Evolutionary conservation across 805 yeast species (phyloP).

Genomic region (Wickerhamiella azyma): DNA sequence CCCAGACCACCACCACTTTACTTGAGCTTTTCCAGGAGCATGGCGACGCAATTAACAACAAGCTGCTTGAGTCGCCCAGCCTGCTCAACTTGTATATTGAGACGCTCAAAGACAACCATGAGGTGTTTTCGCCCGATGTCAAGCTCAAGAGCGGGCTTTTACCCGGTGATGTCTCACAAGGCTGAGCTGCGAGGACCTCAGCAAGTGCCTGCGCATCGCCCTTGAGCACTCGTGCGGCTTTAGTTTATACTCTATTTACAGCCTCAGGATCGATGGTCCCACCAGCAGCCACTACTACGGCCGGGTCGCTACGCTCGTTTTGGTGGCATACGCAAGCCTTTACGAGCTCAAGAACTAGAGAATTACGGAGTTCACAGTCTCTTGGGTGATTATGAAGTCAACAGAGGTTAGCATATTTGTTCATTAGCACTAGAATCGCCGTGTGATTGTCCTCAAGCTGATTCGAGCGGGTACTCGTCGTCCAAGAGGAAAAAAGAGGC

Average conservation of each 20-base stretch:
- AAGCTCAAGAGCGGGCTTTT: slow-evolving; percentile 48
- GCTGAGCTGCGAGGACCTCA: slow-evolving; percentile 67
- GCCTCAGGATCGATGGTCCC: too few relatives aligned
- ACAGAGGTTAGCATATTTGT: too few relatives aligned
- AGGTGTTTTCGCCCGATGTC: background rate
- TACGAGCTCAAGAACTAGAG: too few relatives aligned
- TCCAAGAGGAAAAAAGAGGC: too few relatives aligned
- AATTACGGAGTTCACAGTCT: too few relatives aligned
- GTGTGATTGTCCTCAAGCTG: too few relatives aligned
- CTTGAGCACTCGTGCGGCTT: slow-evolving; percentile 39
- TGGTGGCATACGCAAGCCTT: too few relatives aligned
- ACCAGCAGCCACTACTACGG: too few relatives aligned
- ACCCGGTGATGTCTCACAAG: slow-evolving; percentile 93
- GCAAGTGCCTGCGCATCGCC: slow-evolving; percentile 82
- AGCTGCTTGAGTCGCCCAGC: background rate
- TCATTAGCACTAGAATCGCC: too few relatives aligned
- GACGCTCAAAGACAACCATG: background rate
- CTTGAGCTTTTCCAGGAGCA: background rate
- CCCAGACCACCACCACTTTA: background rate
- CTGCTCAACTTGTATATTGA: background rate
- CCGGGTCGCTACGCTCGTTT: too few relatives aligned
- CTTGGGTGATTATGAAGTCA: too few relatives aligned
- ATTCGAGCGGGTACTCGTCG: too few relatives aligned
- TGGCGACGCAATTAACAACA: background rate
- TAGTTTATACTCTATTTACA: background rate